Conservation (phyloP, 2,329 filamentous ascomycete species). For the Diplodia corticola region DNA sequence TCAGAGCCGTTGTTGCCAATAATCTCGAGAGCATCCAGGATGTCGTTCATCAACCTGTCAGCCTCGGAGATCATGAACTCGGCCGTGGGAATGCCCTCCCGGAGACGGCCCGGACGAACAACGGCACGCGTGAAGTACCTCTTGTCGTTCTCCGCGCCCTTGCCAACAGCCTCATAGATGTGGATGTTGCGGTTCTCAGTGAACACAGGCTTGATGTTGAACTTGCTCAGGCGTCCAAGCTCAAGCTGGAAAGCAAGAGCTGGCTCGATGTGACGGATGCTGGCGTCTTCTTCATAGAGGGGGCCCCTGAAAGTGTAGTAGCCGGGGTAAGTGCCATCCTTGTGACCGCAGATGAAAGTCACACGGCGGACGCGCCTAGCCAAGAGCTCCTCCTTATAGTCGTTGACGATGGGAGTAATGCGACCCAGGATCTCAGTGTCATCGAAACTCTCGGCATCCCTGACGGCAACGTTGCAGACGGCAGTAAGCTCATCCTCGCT, state of each 20-base stretch:
- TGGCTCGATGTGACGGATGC: constrained; percentile 95
- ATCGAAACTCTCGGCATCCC: constrained; percentile 79
- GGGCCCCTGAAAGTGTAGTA: constrained; percentile 99
- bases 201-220: constrained; percentile 97
- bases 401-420: constrained; percentile 72
- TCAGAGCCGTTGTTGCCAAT: constrained; percentile 99
- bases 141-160: constrained; percentile 93
- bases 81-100: constrained; percentile 96
- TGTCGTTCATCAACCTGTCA: constrained; percentile 94
- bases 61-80: constrained; percentile 98
- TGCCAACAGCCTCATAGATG: constrained; percentile 95
- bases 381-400: constrained; percentile 81
- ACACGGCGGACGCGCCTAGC: constrained; percentile 81
- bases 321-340: constrained; percentile 89
- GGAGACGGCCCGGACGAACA: constrained; percentile 87
- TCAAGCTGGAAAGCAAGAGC: constrained; percentile 98
- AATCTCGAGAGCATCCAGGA: constrained; percentile 95
- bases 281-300: constrained; percentile 83
- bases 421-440: constrained; percentile 79
- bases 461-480: constrained; percentile 88
- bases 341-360: constrained; percentile 94
- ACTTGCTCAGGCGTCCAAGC: constrained; percentile 88
- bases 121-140: constrained; percentile 97
- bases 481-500: constrained; percentile 78
- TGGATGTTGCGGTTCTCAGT: constrained; percentile 99